Evolutionary conservation across 257 asterid species (phyloP), one percentile per base, ranked within the genome.

Genomic region (Lycium barbarum): DNA sequence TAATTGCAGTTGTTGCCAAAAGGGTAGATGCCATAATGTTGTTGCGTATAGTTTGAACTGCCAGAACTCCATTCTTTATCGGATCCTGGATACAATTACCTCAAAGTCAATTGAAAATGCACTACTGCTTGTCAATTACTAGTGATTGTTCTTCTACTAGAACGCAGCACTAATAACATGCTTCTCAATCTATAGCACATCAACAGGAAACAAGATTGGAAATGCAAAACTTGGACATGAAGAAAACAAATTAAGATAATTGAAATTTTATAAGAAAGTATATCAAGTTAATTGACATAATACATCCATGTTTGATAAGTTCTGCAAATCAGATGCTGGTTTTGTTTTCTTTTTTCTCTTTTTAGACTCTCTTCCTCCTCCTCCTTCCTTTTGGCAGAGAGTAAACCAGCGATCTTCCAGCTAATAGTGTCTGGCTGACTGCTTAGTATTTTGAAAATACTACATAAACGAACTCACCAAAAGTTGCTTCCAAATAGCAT

Each of bases 21-120:
- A 95, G 94, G 1, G 99, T 95, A 1, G 99, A 94, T 0, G 99
- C 99, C 99, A 95, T 95, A 85, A 95, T 95, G 83, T 93, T 94
- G 94, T 95, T 95, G 84, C 98, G 97, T 70, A 94, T 84, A 3
- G 99, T 94, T 88, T 95, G 98, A 85, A 95, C 93, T 9, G 97
- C 92, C 88, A 95, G 84, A 14, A 92, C 93, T 0, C 99, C 98
- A 22, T 95, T 95, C 87, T 92, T 95, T 0, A 92, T 79, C 59
- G 98, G 95, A 87, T 95, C 99, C 99, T 95, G 92, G 20, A 61
- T 79, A 70, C 18, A 85, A 14, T 59, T 55, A 13, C 73, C 63
- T 54, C 55, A 15, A 36, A 67, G 67, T 82, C 70, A 89, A 80
- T 47, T 79, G 15, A 57, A 45, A 43, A 83, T 66, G 3, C 59